Evolutionary conservation across 2,329 filamentous ascomycete genomes (phyloP), one percentile per base, ranked within the genome.

Genomic region (Verticillium isaacii): DNA sequence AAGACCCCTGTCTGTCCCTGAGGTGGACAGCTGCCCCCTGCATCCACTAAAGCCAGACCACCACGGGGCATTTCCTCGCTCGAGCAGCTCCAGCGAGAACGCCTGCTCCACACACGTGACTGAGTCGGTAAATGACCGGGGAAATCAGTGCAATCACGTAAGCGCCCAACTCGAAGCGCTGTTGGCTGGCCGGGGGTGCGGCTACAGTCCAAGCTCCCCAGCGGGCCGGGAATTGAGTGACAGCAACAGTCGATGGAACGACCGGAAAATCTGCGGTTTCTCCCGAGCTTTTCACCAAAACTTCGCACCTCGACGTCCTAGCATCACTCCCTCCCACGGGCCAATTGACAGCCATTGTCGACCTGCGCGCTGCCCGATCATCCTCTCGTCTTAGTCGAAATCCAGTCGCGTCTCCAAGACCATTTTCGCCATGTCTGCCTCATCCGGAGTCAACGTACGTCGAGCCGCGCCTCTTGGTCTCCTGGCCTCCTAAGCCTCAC

Each of bases 401-500:
- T 73, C 69, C 70, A 70, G 68, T 74, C 73, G 76, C 75, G 74
- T 75, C 73, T 75, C 75, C 75, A 74, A 79, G 71, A 74, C 73
- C 72, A 70, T 68, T 69, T 74, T 69, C 72, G 70, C 78, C 80
- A 89, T 89, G 86, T 84, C 86, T 78, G 81, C 85, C 41, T 32
- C 41, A 68, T 87, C 88, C 75, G 86, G 86, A 82, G 85, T 88
- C 75, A 89, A 89, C 78, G 87, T 89, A 80, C 67, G 81, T 82
- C 67, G 65, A 71, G 68, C 69, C 67, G 66, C 37, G 60, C 68
- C 63, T 68, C 67, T 67, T 63, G 68, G 68, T 65, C 55, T 65
- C 62, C 67, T 66, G 65, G 34, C 29, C 19, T 32, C 50, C 17
- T 15, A 32, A 15, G 54, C 37, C 34, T 58, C 23, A 36, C 19